Percentiles rank a stretch among this genome's conserved stretches.
Conservation (phyloP, 495 filamentous ascomycete species). For the Penicillium cinerascens region DNA sequence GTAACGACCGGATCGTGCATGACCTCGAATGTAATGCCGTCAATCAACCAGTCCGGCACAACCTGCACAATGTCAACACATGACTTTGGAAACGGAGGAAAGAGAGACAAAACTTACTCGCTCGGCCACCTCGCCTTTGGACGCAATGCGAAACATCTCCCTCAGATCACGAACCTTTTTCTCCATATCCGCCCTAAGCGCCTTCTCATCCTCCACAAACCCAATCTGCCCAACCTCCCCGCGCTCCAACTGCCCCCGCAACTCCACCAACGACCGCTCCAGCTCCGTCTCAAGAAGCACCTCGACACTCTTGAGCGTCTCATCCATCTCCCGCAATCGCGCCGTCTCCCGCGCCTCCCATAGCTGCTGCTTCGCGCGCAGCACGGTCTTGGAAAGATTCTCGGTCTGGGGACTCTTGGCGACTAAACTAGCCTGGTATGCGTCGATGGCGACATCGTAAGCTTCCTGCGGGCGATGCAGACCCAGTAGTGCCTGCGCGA, state of each 20-base stretch:
- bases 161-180: constrained; percentile 49
- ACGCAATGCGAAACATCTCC: constrained; percentile 46
- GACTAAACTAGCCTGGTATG: constrained; percentile 67
- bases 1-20: constrained; percentile 95
- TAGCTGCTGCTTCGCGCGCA: constrained; percentile 72
- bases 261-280: constrained; percentile 50
- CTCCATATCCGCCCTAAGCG: constrained; percentile 45
- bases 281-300: constrained; percentile 49
- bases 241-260: constrained; percentile 39
- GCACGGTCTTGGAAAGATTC: constrained; percentile 62
- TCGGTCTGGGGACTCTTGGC: constrained; percentile 57
- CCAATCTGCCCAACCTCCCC: constrained; percentile 48
- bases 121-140: constrained; percentile 56
- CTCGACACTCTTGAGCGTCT: constrained; percentile 47
- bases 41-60: constrained; percentile 84
- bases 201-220: constrained; percentile 38
- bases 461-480: constrained; percentile 74
- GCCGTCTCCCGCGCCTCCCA: constrained; percentile 48
- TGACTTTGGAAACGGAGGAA: background rate
- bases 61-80: constrained; percentile 35
- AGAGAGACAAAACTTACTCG: constrained; percentile 40
- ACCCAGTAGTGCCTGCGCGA: constrained; percentile 77
- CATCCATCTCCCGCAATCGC: constrained; percentile 45
- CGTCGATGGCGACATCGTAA: constrained; percentile 62
- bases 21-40: constrained; percentile 84